A percentile compares a stretch with the other conserved stretches of the same genome.
Evolutionary conservation across 1,284 basidiomycete genomes (phyloP).

Genomic region (Hymenochaete sp.): DNA sequence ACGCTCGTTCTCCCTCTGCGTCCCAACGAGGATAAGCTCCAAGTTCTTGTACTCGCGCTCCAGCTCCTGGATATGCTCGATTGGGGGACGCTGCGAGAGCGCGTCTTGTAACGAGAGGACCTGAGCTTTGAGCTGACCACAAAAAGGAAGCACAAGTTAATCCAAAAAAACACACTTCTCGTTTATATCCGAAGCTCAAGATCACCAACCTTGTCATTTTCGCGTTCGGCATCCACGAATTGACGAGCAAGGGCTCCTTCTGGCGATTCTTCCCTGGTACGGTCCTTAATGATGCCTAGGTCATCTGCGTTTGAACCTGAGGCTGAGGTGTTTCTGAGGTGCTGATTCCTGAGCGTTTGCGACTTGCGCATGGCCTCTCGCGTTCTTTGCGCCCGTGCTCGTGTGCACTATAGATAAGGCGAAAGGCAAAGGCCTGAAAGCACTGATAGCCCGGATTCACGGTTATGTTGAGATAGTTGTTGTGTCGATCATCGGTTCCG

Average conservation of each 20-base stretch:
- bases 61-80: constrained; percentile 52
- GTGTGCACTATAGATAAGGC: too few species aligned
- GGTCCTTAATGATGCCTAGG: constrained; percentile 50
- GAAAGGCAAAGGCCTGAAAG: background rate
- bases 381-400: too few species aligned
- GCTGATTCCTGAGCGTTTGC: too few species aligned
- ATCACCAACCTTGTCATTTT: constrained; percentile 52
- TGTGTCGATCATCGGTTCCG: background rate
- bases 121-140: constrained; percentile 45
- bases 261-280: constrained; percentile 38
- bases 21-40: constrained; percentile 62
- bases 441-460: background rate
- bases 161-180: background rate
- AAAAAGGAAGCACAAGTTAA: background rate
- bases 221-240: constrained; percentile 59
- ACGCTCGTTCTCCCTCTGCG: constrained; percentile 68
- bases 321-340: too few species aligned
- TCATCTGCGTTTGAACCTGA: too few species aligned
- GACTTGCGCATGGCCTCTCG: too few species aligned
- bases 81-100: constrained; percentile 52
- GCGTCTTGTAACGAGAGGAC: constrained; percentile 54
- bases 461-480: background rate
- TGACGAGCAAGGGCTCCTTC: constrained; percentile 57
- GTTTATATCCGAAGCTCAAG: background rate
- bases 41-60: constrained; percentile 63